Conservation (phyloP, 768 basidiomycete species). For the Suillus occidentalis region DNA sequence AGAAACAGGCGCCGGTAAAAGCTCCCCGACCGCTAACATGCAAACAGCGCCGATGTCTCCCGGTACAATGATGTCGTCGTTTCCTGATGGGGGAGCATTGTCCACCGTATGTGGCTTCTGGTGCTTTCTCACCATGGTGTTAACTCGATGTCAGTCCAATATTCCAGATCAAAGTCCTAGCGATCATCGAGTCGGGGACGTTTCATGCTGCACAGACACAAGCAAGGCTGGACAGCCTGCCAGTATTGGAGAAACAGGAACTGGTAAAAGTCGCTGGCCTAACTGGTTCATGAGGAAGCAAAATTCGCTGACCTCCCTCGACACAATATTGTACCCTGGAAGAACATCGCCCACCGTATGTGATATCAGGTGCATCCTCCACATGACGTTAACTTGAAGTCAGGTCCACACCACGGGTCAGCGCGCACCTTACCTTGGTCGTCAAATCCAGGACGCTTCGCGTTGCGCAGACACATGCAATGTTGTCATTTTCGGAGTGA, state of each 20-base stretch:
- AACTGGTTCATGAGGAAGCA: too few species aligned
- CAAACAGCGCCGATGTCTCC: not conserved
- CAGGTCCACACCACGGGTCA: not conserved
- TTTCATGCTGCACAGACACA: too few species aligned
- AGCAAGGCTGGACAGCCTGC: too few species aligned
- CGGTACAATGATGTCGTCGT: conserved; percentile 6
- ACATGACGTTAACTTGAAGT: not conserved
- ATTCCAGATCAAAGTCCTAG: too few species aligned
- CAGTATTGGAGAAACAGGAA: too few species aligned
- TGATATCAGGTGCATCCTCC: not conserved
- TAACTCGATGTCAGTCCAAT: not conserved
- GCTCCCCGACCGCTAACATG: too few species aligned
- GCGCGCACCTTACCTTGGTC: too few species aligned
- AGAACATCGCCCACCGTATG: not conserved
- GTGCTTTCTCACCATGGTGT: not conserved
- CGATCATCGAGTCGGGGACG: too few species aligned
- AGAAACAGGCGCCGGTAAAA: too few species aligned
- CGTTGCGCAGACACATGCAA: conserved; percentile 15
- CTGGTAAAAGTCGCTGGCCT: too few species aligned
- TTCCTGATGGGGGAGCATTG: not conserved
- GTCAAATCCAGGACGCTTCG: not conserved
- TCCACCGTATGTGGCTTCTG: not conserved
- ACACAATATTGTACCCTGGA: not conserved
- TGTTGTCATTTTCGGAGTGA: conserved; percentile 28
- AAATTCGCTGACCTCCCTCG: too few species aligned